These are phyloP conservation scores for Claviceps pusilla DNA, from an alignment of 2,329 filamentous ascomycete genomes.

Conservation along the genomic window DNA sequence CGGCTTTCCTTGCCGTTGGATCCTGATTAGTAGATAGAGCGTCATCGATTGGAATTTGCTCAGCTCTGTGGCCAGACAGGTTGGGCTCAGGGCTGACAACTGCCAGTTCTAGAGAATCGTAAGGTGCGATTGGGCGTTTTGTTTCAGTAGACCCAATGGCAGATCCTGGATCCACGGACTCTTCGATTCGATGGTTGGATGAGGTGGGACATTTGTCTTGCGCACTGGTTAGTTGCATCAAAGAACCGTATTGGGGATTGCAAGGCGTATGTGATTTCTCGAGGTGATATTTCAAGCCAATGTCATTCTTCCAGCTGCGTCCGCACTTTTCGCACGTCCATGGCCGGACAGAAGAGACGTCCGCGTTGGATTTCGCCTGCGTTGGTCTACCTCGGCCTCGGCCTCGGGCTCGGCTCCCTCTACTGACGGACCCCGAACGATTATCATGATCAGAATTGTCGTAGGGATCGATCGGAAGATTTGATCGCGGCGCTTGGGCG, in stretches of 20 bases:
- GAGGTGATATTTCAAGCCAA: constrained; percentile 43
- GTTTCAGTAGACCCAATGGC: not conserved
- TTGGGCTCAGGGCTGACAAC: not conserved
- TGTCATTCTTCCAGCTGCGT: constrained; percentile 40
- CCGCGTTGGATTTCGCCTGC: constrained; percentile 6
- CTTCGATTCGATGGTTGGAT: not conserved
- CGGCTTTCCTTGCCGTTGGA: not conserved
- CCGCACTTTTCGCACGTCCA: constrained; percentile 39
- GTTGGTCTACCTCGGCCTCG: constrained; percentile 3
- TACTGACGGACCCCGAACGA: not conserved
- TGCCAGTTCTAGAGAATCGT: not conserved
- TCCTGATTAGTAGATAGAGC: not conserved
- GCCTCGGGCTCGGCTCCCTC: constrained; percentile 5
- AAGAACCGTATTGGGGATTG: constrained; percentile 27
- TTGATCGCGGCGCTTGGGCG: not conserved
- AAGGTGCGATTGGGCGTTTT: not conserved
- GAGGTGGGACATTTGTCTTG: constrained; percentile 7
- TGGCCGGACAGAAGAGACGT: constrained; percentile 11
- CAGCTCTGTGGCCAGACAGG: not conserved
- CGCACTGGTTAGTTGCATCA: constrained; percentile 6
- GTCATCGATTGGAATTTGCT: not conserved
- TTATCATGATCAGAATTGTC: not conserved
- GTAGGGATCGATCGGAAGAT: not conserved
- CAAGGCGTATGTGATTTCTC: constrained; percentile 39
- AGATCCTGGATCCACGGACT: not conserved